Conservation (phyloP, 73 alveolate species). For the Paramecium bursaria region DNA sequence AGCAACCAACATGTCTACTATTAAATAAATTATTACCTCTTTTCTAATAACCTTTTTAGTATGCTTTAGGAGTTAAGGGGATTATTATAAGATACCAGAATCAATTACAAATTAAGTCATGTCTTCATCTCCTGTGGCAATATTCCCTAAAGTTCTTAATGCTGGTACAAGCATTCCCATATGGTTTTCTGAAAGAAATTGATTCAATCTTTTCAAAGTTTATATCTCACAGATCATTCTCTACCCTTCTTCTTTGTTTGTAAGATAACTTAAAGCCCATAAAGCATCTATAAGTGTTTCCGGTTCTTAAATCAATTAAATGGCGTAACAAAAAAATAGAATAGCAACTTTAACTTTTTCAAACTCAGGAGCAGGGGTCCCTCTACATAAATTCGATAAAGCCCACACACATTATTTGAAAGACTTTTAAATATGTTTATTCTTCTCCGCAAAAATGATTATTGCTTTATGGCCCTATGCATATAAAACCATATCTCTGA, state of each 20-base stretch:
- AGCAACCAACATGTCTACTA: slow-evolving; percentile 13
- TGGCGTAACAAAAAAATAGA: too few relatives aligned
- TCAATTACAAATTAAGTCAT: neutral
- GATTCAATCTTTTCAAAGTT: neutral
- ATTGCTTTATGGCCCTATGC: slow-evolving; percentile 15
- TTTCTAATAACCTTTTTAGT: neutral
- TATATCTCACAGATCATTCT: neutral
- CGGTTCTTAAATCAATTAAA: too few relatives aligned
- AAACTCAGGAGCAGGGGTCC: slow-evolving; percentile 79
- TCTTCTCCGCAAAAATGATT: neutral
- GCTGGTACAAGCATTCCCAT: neutral
- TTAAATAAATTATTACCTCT: neutral
- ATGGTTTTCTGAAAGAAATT: neutral
- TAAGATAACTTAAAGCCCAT: slow-evolving; percentile 71
- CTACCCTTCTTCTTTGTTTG: neutral
- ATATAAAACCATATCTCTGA: slow-evolving; percentile 75
- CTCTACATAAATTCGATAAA: slow-evolving; percentile 85
- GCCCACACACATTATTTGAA: slow-evolving; percentile 77
- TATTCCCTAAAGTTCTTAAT: slow-evolving; percentile 5
- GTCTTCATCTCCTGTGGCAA: neutral
- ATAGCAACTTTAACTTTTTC: slow-evolving; percentile 65
- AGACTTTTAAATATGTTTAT: neutral
- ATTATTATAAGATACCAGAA: neutral
- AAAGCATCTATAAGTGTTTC: slow-evolving; percentile 82
- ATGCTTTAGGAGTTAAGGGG: neutral